Conservation (phyloP, 345 rosid genomes). For the Eutrema japonicum region DNA sequence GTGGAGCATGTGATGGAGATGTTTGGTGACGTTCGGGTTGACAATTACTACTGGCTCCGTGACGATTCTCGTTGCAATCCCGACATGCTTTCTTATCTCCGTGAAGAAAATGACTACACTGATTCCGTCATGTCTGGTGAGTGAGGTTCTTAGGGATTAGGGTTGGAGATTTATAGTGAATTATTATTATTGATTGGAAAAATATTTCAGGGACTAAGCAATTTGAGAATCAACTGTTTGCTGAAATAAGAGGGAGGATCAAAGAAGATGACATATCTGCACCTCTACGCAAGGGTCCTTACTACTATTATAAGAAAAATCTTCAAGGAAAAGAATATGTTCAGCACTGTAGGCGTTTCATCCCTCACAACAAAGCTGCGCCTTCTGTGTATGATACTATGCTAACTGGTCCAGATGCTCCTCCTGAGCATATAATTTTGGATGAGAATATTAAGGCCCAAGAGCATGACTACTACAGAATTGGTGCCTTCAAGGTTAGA, state of each 20-base stretch:
- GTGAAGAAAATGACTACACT: slow-evolving; percentile 70
- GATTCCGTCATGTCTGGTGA: slow-evolving; percentile 66
- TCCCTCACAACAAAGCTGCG: slow-evolving; percentile 49
- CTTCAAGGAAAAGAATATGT: slow-evolving; percentile 89
- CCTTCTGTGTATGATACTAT: slow-evolving; percentile 73
- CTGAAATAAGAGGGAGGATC: slow-evolving; percentile 75
- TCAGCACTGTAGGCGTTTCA: slow-evolving; percentile 67
- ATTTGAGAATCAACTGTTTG: slow-evolving; percentile 65
- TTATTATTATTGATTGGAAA: neutral
- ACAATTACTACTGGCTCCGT: slow-evolving; percentile 93
- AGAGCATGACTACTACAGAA: slow-evolving; percentile 57
- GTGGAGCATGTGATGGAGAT: slow-evolving; percentile 74
- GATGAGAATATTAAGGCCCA: slow-evolving; percentile 86
- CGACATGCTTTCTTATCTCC: slow-evolving; percentile 64
- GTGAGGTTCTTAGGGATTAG: slow-evolving; percentile 1
- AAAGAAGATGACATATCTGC: slow-evolving; percentile 88
- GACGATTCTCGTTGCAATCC: slow-evolving; percentile 83
- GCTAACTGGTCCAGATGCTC: slow-evolving; percentile 74
- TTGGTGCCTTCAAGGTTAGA: slow-evolving; percentile 68
- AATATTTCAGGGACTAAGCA: slow-evolving; percentile 61
- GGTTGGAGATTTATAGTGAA: neutral
- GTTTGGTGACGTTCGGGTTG: slow-evolving; percentile 80
- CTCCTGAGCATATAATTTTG: slow-evolving; percentile 77
- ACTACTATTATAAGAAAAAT: slow-evolving; percentile 69
- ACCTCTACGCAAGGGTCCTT: slow-evolving; percentile 71